A percentile compares a stretch with the other conserved stretches of the same genome.
These are phyloP conservation scores for Endotrypanum monterogeii DNA, from an alignment of 208 protist species.

Conservation along the genomic window DNA sequence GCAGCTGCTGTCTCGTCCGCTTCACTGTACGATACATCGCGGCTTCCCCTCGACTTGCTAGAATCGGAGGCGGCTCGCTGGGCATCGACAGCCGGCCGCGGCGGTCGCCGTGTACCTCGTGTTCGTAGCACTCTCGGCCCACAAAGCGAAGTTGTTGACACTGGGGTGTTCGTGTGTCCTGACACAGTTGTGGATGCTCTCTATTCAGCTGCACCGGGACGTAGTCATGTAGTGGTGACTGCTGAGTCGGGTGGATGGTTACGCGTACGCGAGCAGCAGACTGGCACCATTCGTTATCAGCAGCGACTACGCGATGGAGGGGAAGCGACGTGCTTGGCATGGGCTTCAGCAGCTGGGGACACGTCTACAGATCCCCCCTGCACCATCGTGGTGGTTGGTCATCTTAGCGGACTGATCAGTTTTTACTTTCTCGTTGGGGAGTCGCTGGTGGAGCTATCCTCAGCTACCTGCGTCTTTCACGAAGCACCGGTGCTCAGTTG, in stretches of 20 bases:
- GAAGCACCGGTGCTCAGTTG: conserved; percentile 25
- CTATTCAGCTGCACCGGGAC: conserved; percentile 13
- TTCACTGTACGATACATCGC: conserved; percentile 12
- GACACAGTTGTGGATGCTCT: conserved; percentile 43
- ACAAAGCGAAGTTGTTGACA: conserved; percentile 35
- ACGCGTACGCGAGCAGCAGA: conserved; percentile 47
- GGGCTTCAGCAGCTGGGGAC: conserved; percentile 8
- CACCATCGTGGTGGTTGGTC: conserved; percentile 25
- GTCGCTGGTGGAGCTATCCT: conserved; percentile 29
- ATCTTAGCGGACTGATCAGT: conserved; percentile 37
- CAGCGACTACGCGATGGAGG: conserved; percentile 35
- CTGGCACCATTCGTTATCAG: conserved; percentile 45
- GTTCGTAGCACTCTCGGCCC: conserved; percentile 27
- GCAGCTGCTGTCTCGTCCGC: background rate
- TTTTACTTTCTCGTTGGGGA: conserved; percentile 32
- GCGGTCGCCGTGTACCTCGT: conserved; percentile 12
- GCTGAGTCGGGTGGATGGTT: conserved; percentile 54
- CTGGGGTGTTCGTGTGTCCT: conserved; percentile 47
- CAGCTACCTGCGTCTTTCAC: conserved; percentile 35
- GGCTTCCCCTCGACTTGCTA: conserved; percentile 28
- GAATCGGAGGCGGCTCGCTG: conserved; percentile 18
- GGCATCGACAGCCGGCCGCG: conserved; percentile 23
- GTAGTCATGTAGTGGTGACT: conserved; percentile 28
- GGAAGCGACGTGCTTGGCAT: conserved; percentile 37
- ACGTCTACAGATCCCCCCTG: background rate